Evolutionary conservation across 1,284 basidiomycete genomes (phyloP), one percentile per base, ranked within the genome.

Genomic region (Earliella scabrosa): DNA sequence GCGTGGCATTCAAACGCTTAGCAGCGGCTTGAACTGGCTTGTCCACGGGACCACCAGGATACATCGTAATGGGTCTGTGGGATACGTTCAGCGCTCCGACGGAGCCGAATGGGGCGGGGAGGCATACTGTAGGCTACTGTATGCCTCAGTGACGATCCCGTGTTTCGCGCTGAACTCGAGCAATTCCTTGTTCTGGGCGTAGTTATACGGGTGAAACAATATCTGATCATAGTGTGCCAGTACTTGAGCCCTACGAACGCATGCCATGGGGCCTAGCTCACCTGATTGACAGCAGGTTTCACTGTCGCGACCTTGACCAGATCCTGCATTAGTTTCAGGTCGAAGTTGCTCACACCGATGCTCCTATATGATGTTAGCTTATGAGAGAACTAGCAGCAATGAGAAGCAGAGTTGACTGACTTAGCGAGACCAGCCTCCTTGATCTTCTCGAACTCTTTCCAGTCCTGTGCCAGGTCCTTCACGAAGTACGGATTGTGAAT

Each of bases 291-390:
- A 2, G 82, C 85, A 0, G 88, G 90, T 44, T 80, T 79, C 59
- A 88, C 70, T 52, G 81, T 82, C 2, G 83, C 83, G 2, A 77
- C 73, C 47, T 77, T 77, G 31, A 90, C 66, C 10, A 92, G 68
- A 23, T 75, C 74, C 62, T 84, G 73, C 35, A 90, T 76, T 38
- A 86, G 75, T 3, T 76, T 66, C 23, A 86, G 74, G n/a, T 72
- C 70, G 67, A 87, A 90, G 73, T 92, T 92, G 70, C 83, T 87
- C 21, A 92, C 85, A n/a, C 89, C 89, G 52, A 90, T 88, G 59
- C 82, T 87, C 81, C 85, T 88, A 53, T 10, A 26, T n/a, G 21
- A 24, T 4, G 14, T 29, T 41, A 24, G 27, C 18, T n/a, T 8
- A 3, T 48, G 14, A 34, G 27, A 14, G 21, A 16, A 9, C 21